Evolutionary conservation across 108 stramenopile genomes (phyloP).

Genomic region (Fragilariopsis cylindrus): DNA sequence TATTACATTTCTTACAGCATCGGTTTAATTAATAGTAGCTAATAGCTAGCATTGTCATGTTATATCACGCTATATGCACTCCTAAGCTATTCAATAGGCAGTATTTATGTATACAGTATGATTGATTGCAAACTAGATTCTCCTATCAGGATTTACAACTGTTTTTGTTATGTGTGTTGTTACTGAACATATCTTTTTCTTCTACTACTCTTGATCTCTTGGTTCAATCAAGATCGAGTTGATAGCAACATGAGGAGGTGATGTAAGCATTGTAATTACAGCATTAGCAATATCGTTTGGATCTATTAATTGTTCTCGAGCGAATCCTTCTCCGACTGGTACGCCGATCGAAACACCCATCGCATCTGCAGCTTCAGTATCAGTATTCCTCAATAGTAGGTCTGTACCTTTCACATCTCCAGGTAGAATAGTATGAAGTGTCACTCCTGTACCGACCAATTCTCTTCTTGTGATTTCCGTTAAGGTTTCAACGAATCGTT

Average conservation of each 20-base stretch:
- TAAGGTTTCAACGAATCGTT: constrained; percentile 72
- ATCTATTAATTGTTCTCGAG: constrained; percentile 59
- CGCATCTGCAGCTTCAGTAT: constrained; percentile 48
- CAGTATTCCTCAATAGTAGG: constrained; percentile 46
- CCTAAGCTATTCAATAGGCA: no score
- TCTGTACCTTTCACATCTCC: constrained; percentile 64
- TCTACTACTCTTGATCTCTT: constrained; percentile 42
- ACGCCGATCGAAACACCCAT: constrained; percentile 57
- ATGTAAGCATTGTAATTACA: constrained; percentile 72
- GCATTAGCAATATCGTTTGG: constrained; percentile 74
- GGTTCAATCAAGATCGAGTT: constrained; percentile 82
- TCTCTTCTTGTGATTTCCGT: constrained; percentile 49
- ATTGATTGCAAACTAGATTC: no score
- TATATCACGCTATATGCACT: no score
- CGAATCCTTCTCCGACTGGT: constrained; percentile 57
- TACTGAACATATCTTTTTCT: neutral
- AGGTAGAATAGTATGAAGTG: constrained; percentile 54
- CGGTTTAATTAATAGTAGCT: no score
- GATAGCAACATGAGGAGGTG: constrained; percentile 79
- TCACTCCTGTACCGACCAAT: constrained; percentile 53
- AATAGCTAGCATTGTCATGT: no score
- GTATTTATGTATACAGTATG: no score
- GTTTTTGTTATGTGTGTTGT: no score
- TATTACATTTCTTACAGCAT: no score
- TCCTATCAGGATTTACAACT: no score